A percentile compares a stretch with the other conserved stretches of the same genome.
Evolutionary conservation across 306 rosid genomes (phyloP).

Genomic region (Vigna reflexopilosa): DNA sequence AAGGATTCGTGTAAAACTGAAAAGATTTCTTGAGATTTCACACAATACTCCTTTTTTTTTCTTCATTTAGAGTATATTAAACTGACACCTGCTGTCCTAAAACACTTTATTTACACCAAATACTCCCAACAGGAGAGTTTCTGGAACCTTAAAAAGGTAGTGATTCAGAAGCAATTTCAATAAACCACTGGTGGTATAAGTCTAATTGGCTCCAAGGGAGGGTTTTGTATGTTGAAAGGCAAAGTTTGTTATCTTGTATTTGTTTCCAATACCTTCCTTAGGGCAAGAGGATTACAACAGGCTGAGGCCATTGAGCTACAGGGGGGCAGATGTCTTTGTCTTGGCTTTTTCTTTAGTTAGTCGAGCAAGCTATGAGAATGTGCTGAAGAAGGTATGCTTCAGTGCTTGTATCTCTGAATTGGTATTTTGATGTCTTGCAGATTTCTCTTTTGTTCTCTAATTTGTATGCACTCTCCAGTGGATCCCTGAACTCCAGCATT

Average conservation of each 20-base stretch:
- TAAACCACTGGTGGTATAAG: not conserved
- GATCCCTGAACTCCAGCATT: conserved; percentile 96
- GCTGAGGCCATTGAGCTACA: conserved; percentile 93
- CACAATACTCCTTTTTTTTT: not conserved
- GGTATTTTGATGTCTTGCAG: conserved; percentile 33
- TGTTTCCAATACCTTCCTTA: conserved; percentile 48
- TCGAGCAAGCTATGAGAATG: conserved; percentile 92
- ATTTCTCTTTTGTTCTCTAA: conserved; percentile 37
- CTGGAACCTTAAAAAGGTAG: not conserved
- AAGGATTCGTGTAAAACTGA: not conserved
- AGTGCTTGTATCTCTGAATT: conserved; percentile 31
- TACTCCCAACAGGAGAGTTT: not conserved
- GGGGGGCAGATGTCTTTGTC: conserved; percentile 97
- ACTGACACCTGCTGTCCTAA: not conserved
- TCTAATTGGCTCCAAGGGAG: not conserved
- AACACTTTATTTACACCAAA: not conserved
- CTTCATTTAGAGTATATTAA: not conserved
- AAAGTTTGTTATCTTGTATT: conserved; percentile 31
- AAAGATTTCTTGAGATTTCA: not conserved
- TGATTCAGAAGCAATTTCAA: not conserved
- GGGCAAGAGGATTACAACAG: conserved; percentile 97
- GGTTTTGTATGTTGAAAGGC: conserved; percentile 13
- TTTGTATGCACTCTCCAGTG: conserved; percentile 64
- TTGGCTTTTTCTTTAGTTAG: conserved; percentile 92
- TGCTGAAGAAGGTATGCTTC: conserved; percentile 73